Conservation (phyloP, 306 rosid genomes). For the Acacia acuminata region DNA sequence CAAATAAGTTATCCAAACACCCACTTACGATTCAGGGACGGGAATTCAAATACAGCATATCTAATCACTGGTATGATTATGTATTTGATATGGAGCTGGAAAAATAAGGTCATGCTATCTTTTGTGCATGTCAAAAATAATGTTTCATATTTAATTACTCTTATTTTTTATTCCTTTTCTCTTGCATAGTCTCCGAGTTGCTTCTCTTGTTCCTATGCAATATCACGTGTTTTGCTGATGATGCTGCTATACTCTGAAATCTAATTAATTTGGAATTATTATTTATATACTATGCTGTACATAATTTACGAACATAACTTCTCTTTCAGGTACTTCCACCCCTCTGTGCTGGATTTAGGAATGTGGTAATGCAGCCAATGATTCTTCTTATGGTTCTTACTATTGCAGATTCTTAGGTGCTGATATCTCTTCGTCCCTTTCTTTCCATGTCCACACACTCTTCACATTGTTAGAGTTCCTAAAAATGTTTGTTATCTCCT, state of each 20-base stretch:
- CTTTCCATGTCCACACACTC: background rate
- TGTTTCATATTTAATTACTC: background rate
- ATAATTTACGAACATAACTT: slow-evolving; percentile 26
- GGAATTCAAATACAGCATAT: background rate
- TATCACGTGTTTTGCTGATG: background rate
- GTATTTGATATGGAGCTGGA: slow-evolving; percentile 17
- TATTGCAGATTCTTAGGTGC: slow-evolving; percentile 98
- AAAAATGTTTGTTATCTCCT: background rate
- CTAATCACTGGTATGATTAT: background rate
- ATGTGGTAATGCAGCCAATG: slow-evolving; percentile 97
- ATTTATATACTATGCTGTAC: background rate
- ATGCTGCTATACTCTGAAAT: slow-evolving; percentile 1
- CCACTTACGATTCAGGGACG: background rate
- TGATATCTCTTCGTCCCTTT: slow-evolving; percentile 4
- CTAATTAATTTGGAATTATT: slow-evolving; percentile 10
- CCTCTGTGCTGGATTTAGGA: slow-evolving; percentile 97
- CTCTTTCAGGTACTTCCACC: slow-evolving; percentile 91
- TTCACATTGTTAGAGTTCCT: slow-evolving; percentile 19
- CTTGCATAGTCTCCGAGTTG: background rate
- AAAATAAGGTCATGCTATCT: background rate
- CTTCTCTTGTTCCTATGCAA: background rate
- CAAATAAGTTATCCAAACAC: too few relatives aligned
- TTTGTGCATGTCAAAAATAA: slow-evolving; percentile 5
- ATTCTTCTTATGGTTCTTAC: slow-evolving; percentile 98
- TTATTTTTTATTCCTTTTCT: background rate